These are phyloP conservation scores for Phytophthora podocarpi DNA, from an alignment of 352 stramenopile genomes.

Conservation along the genomic window DNA sequence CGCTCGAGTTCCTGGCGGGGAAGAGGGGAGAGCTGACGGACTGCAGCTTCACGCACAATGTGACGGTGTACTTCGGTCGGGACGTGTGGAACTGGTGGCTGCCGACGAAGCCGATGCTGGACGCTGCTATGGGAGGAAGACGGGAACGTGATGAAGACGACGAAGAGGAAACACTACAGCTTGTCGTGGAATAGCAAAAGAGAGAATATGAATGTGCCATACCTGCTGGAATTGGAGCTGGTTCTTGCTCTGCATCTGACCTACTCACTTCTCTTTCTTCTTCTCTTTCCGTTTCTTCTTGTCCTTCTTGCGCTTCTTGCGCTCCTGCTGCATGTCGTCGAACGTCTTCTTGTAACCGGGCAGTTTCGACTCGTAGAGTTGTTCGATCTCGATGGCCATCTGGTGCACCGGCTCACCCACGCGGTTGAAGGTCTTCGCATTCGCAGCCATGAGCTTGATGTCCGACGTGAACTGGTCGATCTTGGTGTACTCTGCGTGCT, in stretches of 20 bases:
- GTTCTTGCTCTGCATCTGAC: constrained; percentile 37
- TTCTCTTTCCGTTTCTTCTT: constrained; percentile 92
- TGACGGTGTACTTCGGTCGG: constrained; percentile 70
- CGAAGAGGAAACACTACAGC: constrained; percentile 41
- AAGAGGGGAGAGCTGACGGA: constrained; percentile 55
- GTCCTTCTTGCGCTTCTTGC: constrained; percentile 89
- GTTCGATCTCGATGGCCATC: constrained; percentile 83
- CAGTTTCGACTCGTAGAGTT: constrained; percentile 79
- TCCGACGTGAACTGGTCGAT: constrained; percentile 81
- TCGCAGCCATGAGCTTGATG: constrained; percentile 81
- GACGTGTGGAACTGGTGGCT: constrained; percentile 63
- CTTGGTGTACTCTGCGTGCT: constrained; percentile 72
- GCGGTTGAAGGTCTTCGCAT: constrained; percentile 88
- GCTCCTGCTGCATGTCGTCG: constrained; percentile 79
- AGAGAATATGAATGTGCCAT: constrained; percentile 19
- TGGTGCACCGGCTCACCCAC: constrained; percentile 81
- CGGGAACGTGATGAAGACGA: constrained; percentile 11
- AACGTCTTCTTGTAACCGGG: constrained; percentile 66
- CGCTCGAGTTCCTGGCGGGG: constrained; percentile 71
- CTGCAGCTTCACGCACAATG: constrained; percentile 52
- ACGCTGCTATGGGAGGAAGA: constrained; percentile 30
- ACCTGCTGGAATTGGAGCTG: background rate
- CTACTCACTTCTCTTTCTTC: constrained; percentile 83
- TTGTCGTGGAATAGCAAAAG: constrained; percentile 43
- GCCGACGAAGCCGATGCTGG: constrained; percentile 50